Base-by-base conservation (phyloP, 306 rosid species). In the Astragalus membranaceus region DNA sequence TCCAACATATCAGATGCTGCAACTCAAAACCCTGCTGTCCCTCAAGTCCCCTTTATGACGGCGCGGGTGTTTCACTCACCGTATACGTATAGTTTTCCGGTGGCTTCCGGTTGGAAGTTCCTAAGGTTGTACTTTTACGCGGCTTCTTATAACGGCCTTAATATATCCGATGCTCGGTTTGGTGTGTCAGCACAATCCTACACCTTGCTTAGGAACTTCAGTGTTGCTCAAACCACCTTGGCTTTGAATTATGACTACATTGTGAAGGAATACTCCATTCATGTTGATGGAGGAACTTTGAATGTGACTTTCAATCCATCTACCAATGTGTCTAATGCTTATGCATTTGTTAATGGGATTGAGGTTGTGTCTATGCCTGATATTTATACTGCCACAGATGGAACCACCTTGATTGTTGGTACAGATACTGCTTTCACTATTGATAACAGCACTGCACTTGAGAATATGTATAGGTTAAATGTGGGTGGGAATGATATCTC, bases 341-440 rank as follows among this genome's bases (percentile, higher is more conserved):
- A 74, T 67, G 97, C 96, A 0, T 95, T 91, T 78, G 89, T 91
- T n/a, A 95, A 95, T 74, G 99, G 99, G 78, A 87, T 95, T 53
- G 99, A 91, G 86, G 62, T 95, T 71, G 85, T 95, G 55, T 89
- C 97, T 1, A 86, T 89, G 92, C 87, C 96, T 5, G 99, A 91
- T 60, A 76, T 91, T 72, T 95, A 91, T 71, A 76, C 81, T 59
- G 14, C 83, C 5, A 16, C 78, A 1, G 86, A 68, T 71, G 86
- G 79, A 37, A 42, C 39, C 39, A 9, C 81, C 3, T 1, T 69
- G 86, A 47, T 87, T 48, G 97, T 87, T 51, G 95, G 91, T 57
- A 83, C 75, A 4, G 0, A 3, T 0, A 1, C 50, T 75, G 1
- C 82, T 15, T 75, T 67, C 57, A 8, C 10, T n/a, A 67, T 84